Base-by-base conservation (phyloP, 768 basidiomycete genomes). In the Lactifluus pinguis region DNA sequence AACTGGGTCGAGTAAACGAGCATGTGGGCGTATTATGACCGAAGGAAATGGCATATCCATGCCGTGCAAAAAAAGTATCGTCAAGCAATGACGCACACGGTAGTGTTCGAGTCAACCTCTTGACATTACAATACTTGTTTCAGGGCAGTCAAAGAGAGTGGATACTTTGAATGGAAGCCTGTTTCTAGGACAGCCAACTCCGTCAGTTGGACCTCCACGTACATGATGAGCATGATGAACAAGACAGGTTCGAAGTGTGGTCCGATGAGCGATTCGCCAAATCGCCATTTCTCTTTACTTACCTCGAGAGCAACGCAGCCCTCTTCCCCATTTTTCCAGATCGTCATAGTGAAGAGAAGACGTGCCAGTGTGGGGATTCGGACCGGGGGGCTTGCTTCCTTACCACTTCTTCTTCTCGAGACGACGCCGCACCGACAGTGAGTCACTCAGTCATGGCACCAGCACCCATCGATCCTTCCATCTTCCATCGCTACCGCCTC, bases 401-500 rank as follows among this genome's bases (percentile, higher is more conserved):
- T 45, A n/a, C 45, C n/a, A 6, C 15, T 13, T n/a, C n/a, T n/a
- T n/a, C 34, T 25, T 25, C 25, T 25, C 25, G 25, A 25, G 25
- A 25, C 25, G 25, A 25, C 25, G 25, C 25, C 25, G 1, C 25
- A n/a, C n/a, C n/a, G n/a, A n/a, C n/a, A n/a, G n/a, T n/a, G n/a
- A n/a, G 25, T 25, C 32, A 34, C 32, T 9, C 41, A 6, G 41
- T 17, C 41, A 17, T 42, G 41, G 1, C 39, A 36, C 4, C 25
- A 25, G 4, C 9, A 11, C 30, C 47, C 8, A 7, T 41, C 6
- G 49, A 45, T 25, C 53, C 61, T 13, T 53, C 50, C 32, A 53
- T 53, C 30, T 57, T 62, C 44, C 44, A 17, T 17, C 55, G 25
- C 19, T 62, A 57, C 50, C 50, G 53, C 30, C 42, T 52, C 17